Conservation (phyloP, 805 yeast genomes). For the Cyberlindnera amylophila region DNA sequence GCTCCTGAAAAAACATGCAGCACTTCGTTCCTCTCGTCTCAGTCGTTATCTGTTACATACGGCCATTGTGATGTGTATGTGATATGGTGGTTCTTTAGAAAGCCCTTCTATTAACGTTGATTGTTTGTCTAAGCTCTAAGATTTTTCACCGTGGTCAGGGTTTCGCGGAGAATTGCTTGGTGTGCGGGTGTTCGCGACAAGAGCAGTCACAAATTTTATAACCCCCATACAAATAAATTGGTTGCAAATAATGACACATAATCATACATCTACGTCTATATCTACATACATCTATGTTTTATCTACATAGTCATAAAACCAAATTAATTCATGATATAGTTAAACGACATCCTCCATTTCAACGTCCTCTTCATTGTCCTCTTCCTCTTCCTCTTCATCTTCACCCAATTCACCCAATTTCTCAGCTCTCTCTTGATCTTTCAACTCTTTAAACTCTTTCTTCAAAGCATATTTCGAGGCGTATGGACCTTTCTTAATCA, state of each 20-base stretch:
- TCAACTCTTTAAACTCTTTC: slow-evolving; percentile 81
- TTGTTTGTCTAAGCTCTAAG: slow-evolving; percentile 5
- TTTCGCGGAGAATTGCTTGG: not conserved
- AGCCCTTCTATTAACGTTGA: too few relatives aligned
- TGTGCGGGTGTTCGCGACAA: slow-evolving; percentile 12
- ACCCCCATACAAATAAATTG: not conserved
- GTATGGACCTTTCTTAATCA: slow-evolving; percentile 94
- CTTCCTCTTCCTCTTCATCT: slow-evolving; percentile 43
- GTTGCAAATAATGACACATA: slow-evolving; percentile 6
- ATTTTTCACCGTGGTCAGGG: slow-evolving; percentile 11
- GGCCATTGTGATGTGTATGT: slow-evolving; percentile 11
- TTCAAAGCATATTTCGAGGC: slow-evolving; percentile 87
- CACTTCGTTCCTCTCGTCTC: too few relatives aligned
- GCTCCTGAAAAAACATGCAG: too few relatives aligned
- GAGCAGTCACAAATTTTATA: slow-evolving; percentile 13
- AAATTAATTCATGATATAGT: too few relatives aligned
- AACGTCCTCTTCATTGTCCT: slow-evolving; percentile 62
- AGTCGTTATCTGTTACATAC: slow-evolving; percentile 3
- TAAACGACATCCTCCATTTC: slow-evolving; percentile 74
- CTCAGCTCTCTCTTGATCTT: slow-evolving; percentile 72
- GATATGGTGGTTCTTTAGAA: slow-evolving; percentile 6
- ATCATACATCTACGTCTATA: not conserved
- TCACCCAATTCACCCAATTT: slow-evolving; percentile 50
- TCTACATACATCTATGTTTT: too few relatives aligned
- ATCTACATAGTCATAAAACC: too few relatives aligned